Evolutionary conservation across 2,329 filamentous ascomycete species (phyloP), one percentile per base, ranked within the genome.

Genomic region (Cadophora luteo-olivacea): DNA sequence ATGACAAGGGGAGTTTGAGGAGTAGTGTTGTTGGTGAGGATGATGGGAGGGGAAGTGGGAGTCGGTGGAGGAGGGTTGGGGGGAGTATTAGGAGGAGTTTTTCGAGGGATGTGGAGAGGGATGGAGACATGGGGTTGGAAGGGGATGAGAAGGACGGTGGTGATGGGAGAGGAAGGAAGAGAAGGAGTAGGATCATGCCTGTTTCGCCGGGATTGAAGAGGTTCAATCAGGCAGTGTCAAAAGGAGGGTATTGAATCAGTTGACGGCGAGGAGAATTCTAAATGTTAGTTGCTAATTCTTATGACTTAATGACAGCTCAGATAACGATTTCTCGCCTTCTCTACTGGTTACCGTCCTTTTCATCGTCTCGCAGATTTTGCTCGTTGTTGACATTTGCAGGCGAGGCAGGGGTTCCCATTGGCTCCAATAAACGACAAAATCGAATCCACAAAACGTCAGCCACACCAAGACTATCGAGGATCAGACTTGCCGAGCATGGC

Each of bases 161-260:
- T 22, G 41, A n/a, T 3, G 54, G 38, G 29, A 60, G n/a, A 16
- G 66, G 45, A 1, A 61, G 55, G 54, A 57, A 45, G 24, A 38
- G 52, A 16, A 64, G 55, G 41, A 64, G 66, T 14, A 64, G 54
- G 41, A 45, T 9, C n/a, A 68, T 64, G 61, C 52, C 52, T 48
- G 19, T 61, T 24, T 51, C 60, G 16, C 52, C 41, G 24, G 61
- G 60, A 4, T 52, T 68, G 52, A 48, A 68, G 14, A 49, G 25
- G 41, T 64, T 64, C 11, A 64, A 64, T 54, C 52, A 45, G 32
- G 52, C 25, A 6, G 61, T 64, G 4, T 41, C 14, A 32, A 32
- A 61, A 2, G 32, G 64, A 14, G 41, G 22, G n/a, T 24, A 41
- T 25, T 38, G 55, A 41, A 16, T 5, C n/a, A 24, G 36, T 6